phyloP scores from a whole-genome alignment of 78 protist species.

The Dictyostelium purpureum region DNA sequence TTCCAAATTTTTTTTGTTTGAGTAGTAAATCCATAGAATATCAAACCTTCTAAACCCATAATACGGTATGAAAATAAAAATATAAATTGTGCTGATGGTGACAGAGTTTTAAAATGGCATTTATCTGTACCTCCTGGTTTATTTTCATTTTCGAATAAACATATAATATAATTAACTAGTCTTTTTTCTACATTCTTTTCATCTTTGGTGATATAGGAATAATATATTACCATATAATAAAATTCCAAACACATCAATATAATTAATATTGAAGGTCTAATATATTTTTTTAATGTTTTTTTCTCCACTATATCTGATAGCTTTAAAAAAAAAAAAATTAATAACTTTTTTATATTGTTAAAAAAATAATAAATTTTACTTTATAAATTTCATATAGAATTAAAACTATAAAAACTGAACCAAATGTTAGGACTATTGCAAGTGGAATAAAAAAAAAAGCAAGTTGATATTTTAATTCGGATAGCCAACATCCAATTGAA shows the following conservation, averaged over 20 bases:
- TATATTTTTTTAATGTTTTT: not conserved
- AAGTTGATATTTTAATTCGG: not conserved
- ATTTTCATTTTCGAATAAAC: not conserved
- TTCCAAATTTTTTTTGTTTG: constrained; percentile 40
- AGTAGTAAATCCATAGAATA: constrained; percentile 26
- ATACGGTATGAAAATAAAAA: not conserved
- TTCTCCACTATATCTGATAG: not conserved
- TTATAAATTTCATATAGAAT: constrained; percentile 32
- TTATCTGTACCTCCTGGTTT: not conserved
- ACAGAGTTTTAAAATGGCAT: not conserved
- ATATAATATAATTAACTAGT: not conserved
- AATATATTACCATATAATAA: constrained; percentile 11
- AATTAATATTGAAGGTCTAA: not conserved
- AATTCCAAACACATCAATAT: not conserved
- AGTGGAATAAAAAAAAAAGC: constrained; percentile 43
- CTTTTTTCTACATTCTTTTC: not conserved
- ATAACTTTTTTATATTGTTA: not conserved
- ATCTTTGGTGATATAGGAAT: not conserved
- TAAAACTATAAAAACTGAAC: not conserved
- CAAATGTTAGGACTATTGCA: not conserved
- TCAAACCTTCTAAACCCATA: constrained; percentile 28
- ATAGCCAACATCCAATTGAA: constrained; percentile 11
- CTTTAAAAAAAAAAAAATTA: no score
- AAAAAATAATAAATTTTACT: not conserved
- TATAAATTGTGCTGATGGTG: not conserved